Evolutionary conservation across 805 yeast genomes (phyloP).

Genomic region (Metschnikowia dekortorum): DNA sequence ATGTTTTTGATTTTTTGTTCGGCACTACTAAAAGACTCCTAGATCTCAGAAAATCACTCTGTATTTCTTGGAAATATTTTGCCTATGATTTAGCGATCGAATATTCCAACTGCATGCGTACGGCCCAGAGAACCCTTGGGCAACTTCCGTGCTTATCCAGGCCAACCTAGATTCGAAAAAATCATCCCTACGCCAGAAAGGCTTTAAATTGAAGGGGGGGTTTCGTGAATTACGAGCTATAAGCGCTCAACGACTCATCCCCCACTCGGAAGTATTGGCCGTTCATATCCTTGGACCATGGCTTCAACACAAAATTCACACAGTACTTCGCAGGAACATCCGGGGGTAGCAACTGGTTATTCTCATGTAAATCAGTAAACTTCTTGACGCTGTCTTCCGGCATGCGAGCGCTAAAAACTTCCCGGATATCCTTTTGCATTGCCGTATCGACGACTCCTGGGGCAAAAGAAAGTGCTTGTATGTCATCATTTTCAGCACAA

Average conservation of each 20-base stretch:
- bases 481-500: conserved; percentile 58
- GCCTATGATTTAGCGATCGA: background rate
- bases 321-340: conserved; percentile 67
- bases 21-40: background rate
- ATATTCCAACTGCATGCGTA: background rate
- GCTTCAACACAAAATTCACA: conserved; percentile 59
- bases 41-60: background rate
- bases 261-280: conserved; percentile 68
- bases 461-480: conserved; percentile 70
- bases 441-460: conserved; percentile 93
- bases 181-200: no score
- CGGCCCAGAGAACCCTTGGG: no score
- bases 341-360: conserved; percentile 59
- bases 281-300: conserved; percentile 52
- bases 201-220: no score
- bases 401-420: conserved; percentile 58
- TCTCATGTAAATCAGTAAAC: conserved; percentile 59
- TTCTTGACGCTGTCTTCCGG: conserved; percentile 50
- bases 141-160: no score
- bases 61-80: background rate
- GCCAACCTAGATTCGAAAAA: background rate
- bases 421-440: conserved; percentile 83
- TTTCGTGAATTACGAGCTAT: background rate
- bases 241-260: conserved; percentile 28
- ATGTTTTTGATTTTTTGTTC: background rate